Base-by-base conservation (phyloP, 2,329 filamentous ascomycete species). In the Trichophyton mentagrophytes region DNA sequence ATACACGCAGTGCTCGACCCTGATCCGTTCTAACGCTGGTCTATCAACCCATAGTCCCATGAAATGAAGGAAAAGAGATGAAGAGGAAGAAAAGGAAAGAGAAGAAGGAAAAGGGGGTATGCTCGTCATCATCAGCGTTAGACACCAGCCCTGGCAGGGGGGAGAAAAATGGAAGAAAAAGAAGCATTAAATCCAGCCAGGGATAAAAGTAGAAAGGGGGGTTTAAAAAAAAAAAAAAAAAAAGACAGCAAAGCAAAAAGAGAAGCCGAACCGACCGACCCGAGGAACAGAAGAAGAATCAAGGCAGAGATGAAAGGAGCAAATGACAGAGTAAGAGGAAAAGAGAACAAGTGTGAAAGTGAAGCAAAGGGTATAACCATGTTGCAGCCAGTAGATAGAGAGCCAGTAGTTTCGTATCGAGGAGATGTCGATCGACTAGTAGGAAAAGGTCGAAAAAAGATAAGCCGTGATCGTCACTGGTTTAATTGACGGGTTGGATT, bases 21-120 rank as follows among this genome's bases (percentile, higher is more conserved):
- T 51, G 47, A 58, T 40, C 60, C 62, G 56, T 56, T 64, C 60
- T 62, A 62, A 62, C 58, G 60, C 62, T 64, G 56, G 58, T 64
- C 62, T 64, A 64, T 64, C 57, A 60, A 59, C 53, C 56, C 55
- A 36, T 57, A 56, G 47, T 59, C 40, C 57, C 57, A 59, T 27
- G 58, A 63, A 38, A 58, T 27, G 47, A 46, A 60, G 36, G 25
- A 61, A 57, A 15, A 55, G 44, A 51, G 49, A 59, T 53, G 47
- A 58, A 60, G 56, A 58, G 57, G 13, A 25, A 57, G 55, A 53
- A 51, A 15, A 25, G 33, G 51, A 57, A 57, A 57, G 13, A 57
- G 38, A 57, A 53, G 44, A 38, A 55, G 47, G 15, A 60, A 53
- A 60, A 36, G 47, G 30, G 40, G 40, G 20, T 47, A 51, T 51